phyloP scores from a whole-genome alignment of 148 eudicot genomes.

The Chenopodium berlandieri region DNA sequence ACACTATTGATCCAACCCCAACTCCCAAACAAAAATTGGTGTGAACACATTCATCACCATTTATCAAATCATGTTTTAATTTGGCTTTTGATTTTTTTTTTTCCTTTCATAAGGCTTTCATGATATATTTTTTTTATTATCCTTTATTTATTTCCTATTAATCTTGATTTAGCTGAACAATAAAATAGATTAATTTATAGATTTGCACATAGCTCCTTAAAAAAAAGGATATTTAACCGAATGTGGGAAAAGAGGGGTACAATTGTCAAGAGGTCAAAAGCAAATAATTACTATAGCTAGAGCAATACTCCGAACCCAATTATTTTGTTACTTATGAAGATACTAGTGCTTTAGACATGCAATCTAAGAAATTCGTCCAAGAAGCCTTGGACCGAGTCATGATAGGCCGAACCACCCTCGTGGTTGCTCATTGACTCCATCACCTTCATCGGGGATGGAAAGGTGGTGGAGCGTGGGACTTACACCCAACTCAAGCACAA shows the following conservation, averaged over 20 bases:
- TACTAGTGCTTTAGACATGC: slow-evolving; percentile 80
- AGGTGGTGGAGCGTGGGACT: slow-evolving; percentile 64
- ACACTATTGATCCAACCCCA: no score
- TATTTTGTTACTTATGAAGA: slow-evolving; percentile 36
- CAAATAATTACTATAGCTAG: slow-evolving; percentile 83
- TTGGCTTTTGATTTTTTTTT: no score
- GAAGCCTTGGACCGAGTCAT: slow-evolving; percentile 74
- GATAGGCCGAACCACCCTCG: slow-evolving; percentile 77
- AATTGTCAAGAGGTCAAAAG: slow-evolving; percentile 75
- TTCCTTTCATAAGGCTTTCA: no score
- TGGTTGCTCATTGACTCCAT: slow-evolving; percentile 83
- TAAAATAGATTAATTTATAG: background rate
- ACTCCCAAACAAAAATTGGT: no score
- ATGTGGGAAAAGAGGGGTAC: slow-evolving; percentile 87
- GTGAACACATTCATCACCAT: no score
- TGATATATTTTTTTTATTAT: no score
- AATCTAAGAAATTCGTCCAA: slow-evolving; percentile 84
- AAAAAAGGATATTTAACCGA: slow-evolving; percentile 76
- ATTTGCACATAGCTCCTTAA: slow-evolving; percentile 40
- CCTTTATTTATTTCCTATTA: no score
- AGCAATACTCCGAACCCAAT: slow-evolving; percentile 66
- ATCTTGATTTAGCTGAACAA: no score
- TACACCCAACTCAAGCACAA: slow-evolving; percentile 58
- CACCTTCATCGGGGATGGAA: slow-evolving; percentile 65
- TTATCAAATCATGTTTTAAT: no score